phyloP scores from a whole-genome alignment of 441 rosid genomes.

The Flueggea neowawraea region DNA sequence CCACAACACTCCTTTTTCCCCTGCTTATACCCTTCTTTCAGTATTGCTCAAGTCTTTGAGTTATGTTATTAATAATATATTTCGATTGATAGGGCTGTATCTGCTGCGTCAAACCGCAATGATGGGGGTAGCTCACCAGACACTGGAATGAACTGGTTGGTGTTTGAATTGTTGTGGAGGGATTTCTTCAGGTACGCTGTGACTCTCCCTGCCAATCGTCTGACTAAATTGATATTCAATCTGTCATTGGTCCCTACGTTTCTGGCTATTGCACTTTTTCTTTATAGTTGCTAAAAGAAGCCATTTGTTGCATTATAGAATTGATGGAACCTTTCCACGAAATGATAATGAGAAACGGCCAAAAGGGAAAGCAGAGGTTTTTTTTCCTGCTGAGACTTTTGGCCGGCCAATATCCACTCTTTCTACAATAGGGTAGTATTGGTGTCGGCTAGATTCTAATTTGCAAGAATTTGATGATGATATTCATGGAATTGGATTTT shows the following conservation, averaged over 20 bases:
- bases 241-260: background rate
- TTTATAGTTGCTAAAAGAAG: too few species aligned
- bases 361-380: too few species aligned
- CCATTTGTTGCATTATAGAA: too few species aligned
- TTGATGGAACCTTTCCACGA: too few species aligned
- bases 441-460: too few species aligned
- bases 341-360: too few species aligned
- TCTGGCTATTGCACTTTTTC: too few species aligned
- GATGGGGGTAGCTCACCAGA: slow-evolving; percentile 46
- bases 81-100: slow-evolving; percentile 39
- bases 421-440: too few species aligned
- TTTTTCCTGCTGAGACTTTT: background rate
- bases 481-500: background rate
- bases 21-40: background rate
- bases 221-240: background rate
- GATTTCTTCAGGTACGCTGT: slow-evolving; percentile 93
- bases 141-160: slow-evolving; percentile 81
- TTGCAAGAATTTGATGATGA: too few species aligned
- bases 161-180: slow-evolving; percentile 95
- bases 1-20: background rate
- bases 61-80: slow-evolving; percentile 4
- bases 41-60: background rate
- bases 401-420: too few species aligned
- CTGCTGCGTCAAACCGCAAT: slow-evolving; percentile 37
- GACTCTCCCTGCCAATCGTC: background rate